Conservation (phyloP, 768 basidiomycete species). For the Trametes cinnabarina region DNA sequence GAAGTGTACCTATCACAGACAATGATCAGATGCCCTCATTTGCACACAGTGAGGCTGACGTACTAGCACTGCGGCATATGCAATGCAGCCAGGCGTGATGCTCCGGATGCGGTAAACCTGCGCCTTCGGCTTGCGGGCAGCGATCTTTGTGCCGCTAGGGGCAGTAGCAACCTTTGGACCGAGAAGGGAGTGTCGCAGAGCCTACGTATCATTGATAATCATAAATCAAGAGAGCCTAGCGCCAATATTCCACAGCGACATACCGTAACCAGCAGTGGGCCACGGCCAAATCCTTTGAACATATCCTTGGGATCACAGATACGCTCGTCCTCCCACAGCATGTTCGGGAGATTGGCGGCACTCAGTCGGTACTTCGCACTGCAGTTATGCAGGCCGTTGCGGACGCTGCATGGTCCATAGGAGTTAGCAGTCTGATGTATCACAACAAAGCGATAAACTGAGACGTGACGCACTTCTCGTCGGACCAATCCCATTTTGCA, state of each 20-base stretch:
- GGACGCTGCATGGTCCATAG: neutral
- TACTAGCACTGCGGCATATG: neutral
- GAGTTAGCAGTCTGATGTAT: neutral
- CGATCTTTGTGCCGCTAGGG: neutral
- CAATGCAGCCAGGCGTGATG: neutral
- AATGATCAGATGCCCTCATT: neutral
- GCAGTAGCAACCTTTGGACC: neutral
- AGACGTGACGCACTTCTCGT: too few relatives aligned
- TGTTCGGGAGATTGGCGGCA: neutral
- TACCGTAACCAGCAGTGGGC: too few relatives aligned
- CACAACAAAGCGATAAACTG: neutral
- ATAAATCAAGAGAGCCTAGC: too few relatives aligned
- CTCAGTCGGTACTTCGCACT: neutral
- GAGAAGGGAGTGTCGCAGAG: neutral
- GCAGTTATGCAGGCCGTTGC: neutral
- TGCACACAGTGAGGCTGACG: neutral
- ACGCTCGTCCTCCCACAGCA: too few relatives aligned
- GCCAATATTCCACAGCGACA: too few relatives aligned
- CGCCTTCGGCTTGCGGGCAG: neutral
- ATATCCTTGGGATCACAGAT: too few relatives aligned
- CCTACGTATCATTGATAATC: neutral
- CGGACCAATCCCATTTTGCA: neutral
- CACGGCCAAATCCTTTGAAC: too few relatives aligned
- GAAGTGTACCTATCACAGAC: neutral
- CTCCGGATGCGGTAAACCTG: neutral